These are phyloP conservation scores for Steccherinum ochraceum DNA, from an alignment of 768 basidiomycete species.

Conservation along the genomic window DNA sequence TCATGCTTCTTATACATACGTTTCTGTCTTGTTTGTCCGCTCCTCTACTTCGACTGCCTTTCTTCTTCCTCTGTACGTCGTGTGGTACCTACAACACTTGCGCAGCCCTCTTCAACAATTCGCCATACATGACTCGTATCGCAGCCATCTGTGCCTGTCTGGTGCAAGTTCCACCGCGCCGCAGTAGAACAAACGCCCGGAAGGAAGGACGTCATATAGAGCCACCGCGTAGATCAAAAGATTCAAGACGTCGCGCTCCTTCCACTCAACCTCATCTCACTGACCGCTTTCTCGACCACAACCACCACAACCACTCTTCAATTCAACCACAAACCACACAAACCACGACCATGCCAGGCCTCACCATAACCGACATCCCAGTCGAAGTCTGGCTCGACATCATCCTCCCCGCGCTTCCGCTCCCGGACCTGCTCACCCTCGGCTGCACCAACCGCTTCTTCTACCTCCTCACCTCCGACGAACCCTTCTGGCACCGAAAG, in stretches of 20 bases:
- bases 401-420: constrained; percentile 49
- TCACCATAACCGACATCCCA: constrained; percentile 47
- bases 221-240: no score
- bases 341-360: constrained; percentile 25
- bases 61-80: neutral
- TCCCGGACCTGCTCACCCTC: constrained; percentile 52
- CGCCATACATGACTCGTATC: no score
- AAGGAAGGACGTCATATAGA: no score
- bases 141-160: no score
- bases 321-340: neutral
- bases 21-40: neutral
- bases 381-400: constrained; percentile 76
- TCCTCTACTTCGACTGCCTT: neutral
- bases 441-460: constrained; percentile 62
- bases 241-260: neutral
- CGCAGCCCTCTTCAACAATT: no score
- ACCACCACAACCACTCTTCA: no score
- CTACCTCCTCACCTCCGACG: constrained; percentile 54
- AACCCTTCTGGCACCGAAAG: constrained; percentile 74
- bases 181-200: no score
- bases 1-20: neutral
- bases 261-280: neutral
- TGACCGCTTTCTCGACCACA: neutral
- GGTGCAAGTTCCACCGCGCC: no score
- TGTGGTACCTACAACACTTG: no score